Percentiles rank a stretch among this genome's conserved stretches.
These are phyloP conservation scores for Exidia glandulosa DNA, from an alignment of 768 basidiomycete genomes.

Conservation along the genomic window DNA sequence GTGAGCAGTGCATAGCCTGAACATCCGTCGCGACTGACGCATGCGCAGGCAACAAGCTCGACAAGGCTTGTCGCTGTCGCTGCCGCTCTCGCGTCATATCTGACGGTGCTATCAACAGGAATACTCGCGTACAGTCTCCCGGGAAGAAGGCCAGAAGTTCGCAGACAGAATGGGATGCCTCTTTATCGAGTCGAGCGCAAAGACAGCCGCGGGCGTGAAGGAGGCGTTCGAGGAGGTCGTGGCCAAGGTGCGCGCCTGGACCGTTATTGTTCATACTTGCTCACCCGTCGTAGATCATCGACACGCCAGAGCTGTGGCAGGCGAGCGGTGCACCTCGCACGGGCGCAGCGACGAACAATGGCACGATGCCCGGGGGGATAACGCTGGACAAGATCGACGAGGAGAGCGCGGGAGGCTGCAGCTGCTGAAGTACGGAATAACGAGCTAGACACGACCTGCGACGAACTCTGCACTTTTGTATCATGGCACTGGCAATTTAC, in stretches of 20 bases:
- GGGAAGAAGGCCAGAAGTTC: conserved; percentile 66
- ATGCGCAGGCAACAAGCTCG: conserved; percentile 52
- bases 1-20: conserved; percentile 14
- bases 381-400: neutral
- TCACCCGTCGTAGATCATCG: conserved; percentile 30
- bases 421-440: neutral
- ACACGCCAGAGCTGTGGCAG: conserved; percentile 70
- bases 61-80: conserved; percentile 46
- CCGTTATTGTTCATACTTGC: neutral
- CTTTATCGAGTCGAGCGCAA: conserved; percentile 89
- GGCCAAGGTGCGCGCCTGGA: conserved; percentile 39
- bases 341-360: neutral
- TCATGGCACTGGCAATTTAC: too few species aligned
- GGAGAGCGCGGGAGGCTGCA: neutral
- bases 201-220: conserved; percentile 74
- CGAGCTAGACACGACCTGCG: too few species aligned
- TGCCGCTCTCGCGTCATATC: neutral
- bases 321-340: conserved; percentile 3
- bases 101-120: conserved; percentile 39
- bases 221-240: conserved; percentile 74
- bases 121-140: conserved; percentile 78
- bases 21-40: neutral
- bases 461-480: too few species aligned
- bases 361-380: conserved; percentile 10
- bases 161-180: conserved; percentile 72